phyloP scores from a whole-genome alignment of 2,329 filamentous ascomycete species.

The Monosporascus sp. region DNA sequence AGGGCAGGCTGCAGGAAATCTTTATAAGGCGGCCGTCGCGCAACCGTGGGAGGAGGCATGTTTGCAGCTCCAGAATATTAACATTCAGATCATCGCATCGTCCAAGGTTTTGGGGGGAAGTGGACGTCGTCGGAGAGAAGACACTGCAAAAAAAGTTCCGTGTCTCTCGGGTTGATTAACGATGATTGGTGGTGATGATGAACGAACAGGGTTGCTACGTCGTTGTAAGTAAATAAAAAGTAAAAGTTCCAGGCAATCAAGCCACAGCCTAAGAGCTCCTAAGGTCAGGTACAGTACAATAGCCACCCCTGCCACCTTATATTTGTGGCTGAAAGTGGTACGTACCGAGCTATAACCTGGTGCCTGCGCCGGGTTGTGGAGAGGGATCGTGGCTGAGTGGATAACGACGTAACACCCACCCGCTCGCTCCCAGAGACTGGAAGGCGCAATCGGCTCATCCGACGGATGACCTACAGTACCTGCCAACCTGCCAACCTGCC shows the following conservation, averaged over 20 bases:
- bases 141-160: conserved; percentile 10
- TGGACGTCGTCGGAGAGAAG: conserved; percentile 1
- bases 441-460: no score
- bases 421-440: no score
- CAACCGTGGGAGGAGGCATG: conserved; percentile 49
- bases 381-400: no score
- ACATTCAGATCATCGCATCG: conserved; percentile 14
- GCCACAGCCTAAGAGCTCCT: conserved; percentile 6
- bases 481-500: no score
- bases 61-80: conserved; percentile 40
- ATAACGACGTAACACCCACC: no score
- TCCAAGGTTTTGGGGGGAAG: conserved; percentile 2
- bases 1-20: conserved; percentile 87
- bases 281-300: not conserved
- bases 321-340: no score
- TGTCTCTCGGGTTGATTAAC: not conserved
- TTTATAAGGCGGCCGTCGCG: conserved; percentile 64
- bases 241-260: conserved; percentile 6
- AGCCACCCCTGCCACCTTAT: no score
- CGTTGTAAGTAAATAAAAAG: conserved; percentile 21
- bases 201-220: conserved; percentile 9
- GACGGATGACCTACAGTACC: no score
- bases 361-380: no score
- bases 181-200: not conserved
- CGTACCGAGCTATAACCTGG: no score